Evolutionary conservation across 768 basidiomycete species (phyloP), one percentile per base, ranked within the genome.

Genomic region (Naematelia aurantialba): DNA sequence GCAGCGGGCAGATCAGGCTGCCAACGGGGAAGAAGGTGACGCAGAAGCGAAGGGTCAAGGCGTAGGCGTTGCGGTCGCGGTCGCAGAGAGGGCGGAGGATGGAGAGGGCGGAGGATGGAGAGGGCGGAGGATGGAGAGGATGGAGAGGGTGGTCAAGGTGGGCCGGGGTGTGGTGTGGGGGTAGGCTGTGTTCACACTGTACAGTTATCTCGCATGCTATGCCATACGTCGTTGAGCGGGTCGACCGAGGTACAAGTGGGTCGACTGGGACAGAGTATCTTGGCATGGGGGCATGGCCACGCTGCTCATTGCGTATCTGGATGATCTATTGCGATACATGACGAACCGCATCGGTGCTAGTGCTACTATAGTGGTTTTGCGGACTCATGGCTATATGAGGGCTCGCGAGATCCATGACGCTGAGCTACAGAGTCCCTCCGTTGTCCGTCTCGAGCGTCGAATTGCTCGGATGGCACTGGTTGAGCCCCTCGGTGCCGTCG

Each of bases 401-500:
- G n/a, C n/a, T n/a, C n/a, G n/a, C n/a, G n/a, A n/a, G n/a, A n/a
- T n/a, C n/a, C n/a, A n/a, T n/a, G n/a, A n/a, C n/a, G n/a, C n/a
- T n/a, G n/a, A n/a, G n/a, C n/a, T n/a, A n/a, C n/a, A 52, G 62
- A 39, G 53, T 39, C 17, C 53, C 30, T n/a, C 42, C 53, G 8
- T 55, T 45, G 21, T 13, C 60, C 21, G 5, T 58, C 51, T 64
- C 62, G 4, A 60, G 30, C n/a, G 22, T 56, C 11, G 62, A 64
- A 49, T 64, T 53, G 25, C 59, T 60, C 3, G 62, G 62, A 54
- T 64, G 62, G 53, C 62, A 64, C 22, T 45, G 1, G 30, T 56
- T 48, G 26, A 64, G 22, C 1, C 62, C 62, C 31, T 61, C 62
- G 11, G 26, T 42, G 1, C 59, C 59, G n/a, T 34, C 60, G 25